A percentile compares a stretch with the other conserved stretches of the same genome.
Evolutionary conservation across 768 basidiomycete species (phyloP).

Genomic region (Suillus clintonianus): DNA sequence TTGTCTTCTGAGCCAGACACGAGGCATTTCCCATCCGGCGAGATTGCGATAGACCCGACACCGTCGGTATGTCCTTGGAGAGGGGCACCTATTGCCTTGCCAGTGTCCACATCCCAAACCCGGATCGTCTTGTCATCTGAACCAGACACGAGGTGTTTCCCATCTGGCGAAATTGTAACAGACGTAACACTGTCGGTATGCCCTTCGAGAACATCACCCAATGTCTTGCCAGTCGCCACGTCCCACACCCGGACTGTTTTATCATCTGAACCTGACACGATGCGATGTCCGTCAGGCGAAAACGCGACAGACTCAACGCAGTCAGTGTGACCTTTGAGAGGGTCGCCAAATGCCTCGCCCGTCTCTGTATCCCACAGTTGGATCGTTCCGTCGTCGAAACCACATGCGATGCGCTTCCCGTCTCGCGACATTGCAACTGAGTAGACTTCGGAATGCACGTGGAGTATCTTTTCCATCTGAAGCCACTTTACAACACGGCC

Average conservation of each 20-base stretch:
- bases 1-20: constrained; percentile 10
- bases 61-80: background rate
- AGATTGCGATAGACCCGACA: background rate
- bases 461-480: background rate
- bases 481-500: background rate
- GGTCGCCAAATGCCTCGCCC: background rate
- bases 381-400: constrained; percentile 9
- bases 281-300: constrained; percentile 5
- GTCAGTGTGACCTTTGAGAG: constrained; percentile 2
- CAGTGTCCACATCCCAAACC: background rate
- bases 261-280: constrained; percentile 15
- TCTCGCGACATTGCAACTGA: background rate
- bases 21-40: background rate
- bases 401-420: constrained; percentile 9
- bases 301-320: background rate
- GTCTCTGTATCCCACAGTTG: constrained; percentile 1
- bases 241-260: constrained; percentile 13
- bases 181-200: constrained; percentile 1
- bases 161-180: constrained; percentile 27
- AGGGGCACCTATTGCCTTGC: background rate
- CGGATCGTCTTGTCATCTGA: background rate
- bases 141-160: constrained; percentile 26
- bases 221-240: background rate
- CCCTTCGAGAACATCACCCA: background rate
- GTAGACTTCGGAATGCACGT: background rate